Percentiles rank a stretch among this genome's conserved stretches.
Evolutionary conservation across 352 stramenopile genomes (phyloP).

Genomic region (Phytophthora agathidicida): DNA sequence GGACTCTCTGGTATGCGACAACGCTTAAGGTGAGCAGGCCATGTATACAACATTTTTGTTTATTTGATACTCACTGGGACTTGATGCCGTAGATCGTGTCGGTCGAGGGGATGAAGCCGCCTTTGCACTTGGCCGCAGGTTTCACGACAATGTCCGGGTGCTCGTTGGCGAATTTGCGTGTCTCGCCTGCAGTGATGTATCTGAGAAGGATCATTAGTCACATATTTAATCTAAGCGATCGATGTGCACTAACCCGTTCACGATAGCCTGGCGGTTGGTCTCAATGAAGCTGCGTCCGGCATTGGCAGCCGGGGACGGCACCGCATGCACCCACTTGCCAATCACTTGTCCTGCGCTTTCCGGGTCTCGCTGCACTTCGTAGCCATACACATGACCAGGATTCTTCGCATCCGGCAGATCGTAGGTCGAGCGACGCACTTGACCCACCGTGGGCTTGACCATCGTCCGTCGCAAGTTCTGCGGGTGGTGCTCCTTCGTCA

Average conservation of each 20-base stretch:
- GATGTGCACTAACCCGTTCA: constrained; percentile 41
- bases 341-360: constrained; percentile 80
- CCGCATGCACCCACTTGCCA: constrained; percentile 71
- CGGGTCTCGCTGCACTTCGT: constrained; percentile 69
- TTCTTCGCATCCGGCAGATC: constrained; percentile 74
- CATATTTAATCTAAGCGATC: not conserved
- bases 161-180: constrained; percentile 66
- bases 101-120: constrained; percentile 54
- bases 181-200: constrained; percentile 59
- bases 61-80: constrained; percentile 54
- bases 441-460: constrained; percentile 80
- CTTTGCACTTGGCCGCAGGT: constrained; percentile 59
- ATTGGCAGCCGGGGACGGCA: constrained; percentile 63
- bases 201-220: constrained; percentile 20
- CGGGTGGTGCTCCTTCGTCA: constrained; percentile 39
- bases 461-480: constrained; percentile 75
- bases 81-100: constrained; percentile 79
- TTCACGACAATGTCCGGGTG: constrained; percentile 80
- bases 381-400: constrained; percentile 69
- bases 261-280: constrained; percentile 75
- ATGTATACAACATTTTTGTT: too few species aligned
- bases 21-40: too few species aligned
- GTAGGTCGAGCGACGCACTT: constrained; percentile 63
- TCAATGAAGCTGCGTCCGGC: constrained; percentile 80
- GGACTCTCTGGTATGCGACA: constrained; percentile 48